A percentile compares a stretch with the other conserved stretches of the same genome.
Evolutionary conservation across 345 rosid genomes (phyloP).

Genomic region (Populus tremula): DNA sequence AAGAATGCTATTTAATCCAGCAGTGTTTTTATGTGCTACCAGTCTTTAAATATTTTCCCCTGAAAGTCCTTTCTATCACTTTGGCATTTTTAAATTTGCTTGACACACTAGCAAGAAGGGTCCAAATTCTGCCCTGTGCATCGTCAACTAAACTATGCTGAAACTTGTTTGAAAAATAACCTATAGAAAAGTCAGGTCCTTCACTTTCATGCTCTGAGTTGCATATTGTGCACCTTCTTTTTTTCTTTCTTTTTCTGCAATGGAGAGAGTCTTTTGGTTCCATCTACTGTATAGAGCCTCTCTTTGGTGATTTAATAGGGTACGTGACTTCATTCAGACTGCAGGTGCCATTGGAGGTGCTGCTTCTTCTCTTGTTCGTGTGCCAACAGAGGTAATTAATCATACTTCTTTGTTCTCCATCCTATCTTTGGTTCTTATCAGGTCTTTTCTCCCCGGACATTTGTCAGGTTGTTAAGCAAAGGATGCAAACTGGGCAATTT

Average conservation of each 20-base stretch:
- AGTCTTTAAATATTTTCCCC: not conserved
- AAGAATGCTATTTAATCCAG: not conserved
- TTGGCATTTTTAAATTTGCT: not conserved
- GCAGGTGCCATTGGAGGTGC: constrained; percentile 94
- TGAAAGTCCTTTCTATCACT: not conserved
- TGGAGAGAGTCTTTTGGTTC: not conserved
- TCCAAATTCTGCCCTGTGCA: not conserved
- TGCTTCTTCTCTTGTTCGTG: constrained; percentile 88
- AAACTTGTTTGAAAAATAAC: not conserved
- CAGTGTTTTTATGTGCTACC: not conserved
- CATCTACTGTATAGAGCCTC: constrained; percentile 12
- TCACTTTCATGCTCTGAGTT: not conserved
- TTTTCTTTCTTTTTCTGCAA: not conserved
- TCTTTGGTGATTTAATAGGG: constrained; percentile 1
- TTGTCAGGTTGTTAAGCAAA: constrained; percentile 81
- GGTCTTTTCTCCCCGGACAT: not conserved
- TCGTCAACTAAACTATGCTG: not conserved
- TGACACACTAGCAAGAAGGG: not conserved
- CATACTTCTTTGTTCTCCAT: not conserved
- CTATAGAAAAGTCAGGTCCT: not conserved
- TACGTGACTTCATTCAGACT: constrained; percentile 43
- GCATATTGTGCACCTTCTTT: not conserved
- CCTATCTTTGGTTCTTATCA: not conserved
- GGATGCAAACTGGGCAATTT: constrained; percentile 95
- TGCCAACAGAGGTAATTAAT: constrained; percentile 78